These are phyloP conservation scores for Aspergillus sp. DNA, from an alignment of 2,329 filamentous ascomycete species.

Conservation along the genomic window DNA sequence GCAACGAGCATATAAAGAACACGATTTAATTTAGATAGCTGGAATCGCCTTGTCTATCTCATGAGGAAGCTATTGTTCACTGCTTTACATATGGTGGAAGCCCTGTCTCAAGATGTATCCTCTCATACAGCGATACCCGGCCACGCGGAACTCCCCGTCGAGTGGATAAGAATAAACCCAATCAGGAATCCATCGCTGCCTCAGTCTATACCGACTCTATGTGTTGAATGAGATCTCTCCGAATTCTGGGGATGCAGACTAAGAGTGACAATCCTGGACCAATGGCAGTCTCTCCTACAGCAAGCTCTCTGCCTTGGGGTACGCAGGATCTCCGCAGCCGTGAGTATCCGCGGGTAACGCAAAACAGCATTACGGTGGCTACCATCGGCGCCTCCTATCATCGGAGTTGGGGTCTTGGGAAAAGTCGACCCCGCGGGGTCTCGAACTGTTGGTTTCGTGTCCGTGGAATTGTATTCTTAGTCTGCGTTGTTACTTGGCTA, in stretches of 20 bases:
- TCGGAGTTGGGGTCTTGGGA: background rate
- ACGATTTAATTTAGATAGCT: slow-evolving; percentile 18
- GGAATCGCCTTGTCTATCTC: background rate
- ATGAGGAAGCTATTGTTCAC: background rate
- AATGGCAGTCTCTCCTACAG: background rate
- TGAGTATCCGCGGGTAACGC: slow-evolving; percentile 17
- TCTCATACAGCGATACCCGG: slow-evolving; percentile 2
- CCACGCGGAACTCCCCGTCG: slow-evolving; percentile 5
- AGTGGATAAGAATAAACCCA: slow-evolving; percentile 15
- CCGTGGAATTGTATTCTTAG: too few species aligned
- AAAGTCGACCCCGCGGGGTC: background rate
- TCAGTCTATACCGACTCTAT: background rate
- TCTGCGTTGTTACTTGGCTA: too few species aligned
- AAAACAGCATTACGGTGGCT: slow-evolving; percentile 8
- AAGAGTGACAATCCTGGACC: background rate
- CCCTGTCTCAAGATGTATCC: background rate
- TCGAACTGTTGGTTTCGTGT: background rate
- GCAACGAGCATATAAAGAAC: background rate
- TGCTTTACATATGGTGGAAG: background rate
- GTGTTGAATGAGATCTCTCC: background rate
- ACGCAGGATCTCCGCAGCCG: background rate
- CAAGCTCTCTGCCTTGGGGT: background rate
- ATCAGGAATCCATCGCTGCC: background rate
- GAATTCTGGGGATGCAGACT: background rate
- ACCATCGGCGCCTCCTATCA: slow-evolving; percentile 7